Percentiles rank a stretch among this genome's conserved stretches.
Conservation (phyloP, 495 filamentous ascomycete species). For the Neurospora sp. region DNA sequence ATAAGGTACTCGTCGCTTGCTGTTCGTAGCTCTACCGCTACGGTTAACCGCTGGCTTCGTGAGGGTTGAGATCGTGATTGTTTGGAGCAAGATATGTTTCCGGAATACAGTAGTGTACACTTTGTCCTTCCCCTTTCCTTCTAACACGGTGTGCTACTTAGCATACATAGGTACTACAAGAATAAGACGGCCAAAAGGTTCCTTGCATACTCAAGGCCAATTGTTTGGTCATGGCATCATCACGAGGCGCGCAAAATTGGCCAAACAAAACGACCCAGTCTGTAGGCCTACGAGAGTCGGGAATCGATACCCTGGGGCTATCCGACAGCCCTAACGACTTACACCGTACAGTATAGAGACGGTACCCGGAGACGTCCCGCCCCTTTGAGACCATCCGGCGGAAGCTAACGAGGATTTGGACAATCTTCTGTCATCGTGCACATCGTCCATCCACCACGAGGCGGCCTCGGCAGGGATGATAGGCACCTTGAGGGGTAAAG, state of each 20-base stretch:
- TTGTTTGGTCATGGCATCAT: not conserved
- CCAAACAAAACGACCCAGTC: not conserved
- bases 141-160: not conserved
- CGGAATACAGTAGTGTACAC: not conserved
- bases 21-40: not conserved
- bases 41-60: not conserved
- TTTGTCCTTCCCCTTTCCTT: not conserved
- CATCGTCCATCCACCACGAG: not conserved
- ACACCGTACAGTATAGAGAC: not conserved
- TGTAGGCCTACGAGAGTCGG: not conserved
- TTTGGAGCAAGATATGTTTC: not conserved
- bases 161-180: not conserved
- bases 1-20: not conserved
- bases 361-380: not conserved
- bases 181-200: not conserved
- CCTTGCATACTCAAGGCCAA: not conserved
- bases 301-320: not conserved
- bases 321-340: not conserved
- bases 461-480: not conserved
- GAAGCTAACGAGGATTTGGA: not conserved
- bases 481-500: not conserved
- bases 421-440: not conserved
- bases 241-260: conserved; percentile 2
- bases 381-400: not conserved
- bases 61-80: not conserved